phyloP scores from a whole-genome alignment of 805 yeast genomes.

The Saccharomycopsis fermentans region DNA sequence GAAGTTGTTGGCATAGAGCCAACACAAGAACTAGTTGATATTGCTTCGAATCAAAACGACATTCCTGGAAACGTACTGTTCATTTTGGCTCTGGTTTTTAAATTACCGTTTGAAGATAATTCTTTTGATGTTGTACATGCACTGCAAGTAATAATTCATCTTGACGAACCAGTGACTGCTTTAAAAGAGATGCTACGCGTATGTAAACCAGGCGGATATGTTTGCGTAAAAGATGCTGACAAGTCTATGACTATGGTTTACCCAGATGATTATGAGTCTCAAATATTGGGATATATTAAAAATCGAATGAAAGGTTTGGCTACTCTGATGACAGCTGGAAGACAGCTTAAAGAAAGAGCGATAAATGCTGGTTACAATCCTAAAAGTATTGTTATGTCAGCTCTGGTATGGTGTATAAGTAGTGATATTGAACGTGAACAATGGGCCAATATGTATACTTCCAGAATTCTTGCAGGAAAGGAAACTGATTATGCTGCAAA shows the following conservation, averaged over 20 bases:
- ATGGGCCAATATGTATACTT: neutral
- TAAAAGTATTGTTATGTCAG: neutral
- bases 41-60: constrained; percentile 19
- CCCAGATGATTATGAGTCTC: too few relatives aligned
- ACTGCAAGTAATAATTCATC: constrained; percentile 31
- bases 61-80: constrained; percentile 20
- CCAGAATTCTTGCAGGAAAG: neutral
- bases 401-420: neutral
- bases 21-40: constrained; percentile 25
- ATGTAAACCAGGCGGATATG: constrained; percentile 26
- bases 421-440: neutral
- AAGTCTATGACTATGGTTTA: constrained; percentile 18
- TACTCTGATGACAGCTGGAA: neutral
- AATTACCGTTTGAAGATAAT: constrained; percentile 27
- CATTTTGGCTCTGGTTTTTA: constrained; percentile 25
- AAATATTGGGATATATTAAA: constrained; percentile 3
- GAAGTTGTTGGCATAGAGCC: constrained; percentile 28
- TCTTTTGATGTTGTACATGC: constrained; percentile 32
- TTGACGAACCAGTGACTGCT: constrained; percentile 27
- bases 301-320: neutral
- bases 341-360: constrained; percentile 1
- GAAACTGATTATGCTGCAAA: neutral
- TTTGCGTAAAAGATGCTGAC: constrained; percentile 29
- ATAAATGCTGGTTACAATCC: neutral
- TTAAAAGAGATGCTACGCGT: constrained; percentile 30